These are phyloP conservation scores for Astrothelium subdiscretum DNA, from an alignment of 495 filamentous ascomycete genomes.

Conservation along the genomic window DNA sequence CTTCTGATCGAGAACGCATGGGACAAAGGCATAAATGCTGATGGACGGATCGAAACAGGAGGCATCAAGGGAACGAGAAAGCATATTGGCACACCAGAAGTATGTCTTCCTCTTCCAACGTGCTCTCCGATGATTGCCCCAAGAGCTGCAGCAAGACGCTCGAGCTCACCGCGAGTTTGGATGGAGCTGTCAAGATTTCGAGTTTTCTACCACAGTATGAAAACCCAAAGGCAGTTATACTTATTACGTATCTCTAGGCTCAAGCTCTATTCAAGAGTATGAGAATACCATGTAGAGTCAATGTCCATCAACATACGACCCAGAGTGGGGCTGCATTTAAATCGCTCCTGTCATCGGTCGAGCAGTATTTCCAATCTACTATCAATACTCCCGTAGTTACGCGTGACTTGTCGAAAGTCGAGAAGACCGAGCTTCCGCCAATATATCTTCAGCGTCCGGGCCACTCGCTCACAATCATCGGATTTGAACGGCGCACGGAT, in stretches of 20 bases:
- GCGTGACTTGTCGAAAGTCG: slow-evolving; percentile 7
- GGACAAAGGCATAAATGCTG: slow-evolving; percentile 70
- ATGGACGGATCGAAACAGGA: slow-evolving; percentile 71
- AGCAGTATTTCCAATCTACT: slow-evolving; percentile 56
- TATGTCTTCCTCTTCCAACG: not conserved
- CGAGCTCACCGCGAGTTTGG: too few species aligned
- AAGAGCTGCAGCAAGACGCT: too few species aligned
- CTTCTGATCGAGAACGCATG: slow-evolving; percentile 81
- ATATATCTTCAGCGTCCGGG: slow-evolving; percentile 86
- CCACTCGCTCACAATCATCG: slow-evolving; percentile 86
- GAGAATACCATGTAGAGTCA: slow-evolving; percentile 3
- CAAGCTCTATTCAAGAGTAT: slow-evolving; percentile 9
- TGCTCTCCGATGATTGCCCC: too few species aligned
- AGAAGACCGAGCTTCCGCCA: slow-evolving; percentile 58
- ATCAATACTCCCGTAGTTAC: not conserved
- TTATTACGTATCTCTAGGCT: not conserved
- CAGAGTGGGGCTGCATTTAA: slow-evolving; percentile 15
- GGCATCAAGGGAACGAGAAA: slow-evolving; percentile 80
- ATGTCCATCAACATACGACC: not conserved
- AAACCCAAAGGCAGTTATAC: not conserved
- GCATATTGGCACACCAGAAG: slow-evolving; percentile 87
- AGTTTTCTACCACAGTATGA: too few species aligned
- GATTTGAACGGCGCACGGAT: slow-evolving; percentile 55
- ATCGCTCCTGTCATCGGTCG: slow-evolving; percentile 51
- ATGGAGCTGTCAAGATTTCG: too few species aligned